Base-by-base conservation (phyloP, 805 yeast genomes). In the Huiozyma sinensis region DNA sequence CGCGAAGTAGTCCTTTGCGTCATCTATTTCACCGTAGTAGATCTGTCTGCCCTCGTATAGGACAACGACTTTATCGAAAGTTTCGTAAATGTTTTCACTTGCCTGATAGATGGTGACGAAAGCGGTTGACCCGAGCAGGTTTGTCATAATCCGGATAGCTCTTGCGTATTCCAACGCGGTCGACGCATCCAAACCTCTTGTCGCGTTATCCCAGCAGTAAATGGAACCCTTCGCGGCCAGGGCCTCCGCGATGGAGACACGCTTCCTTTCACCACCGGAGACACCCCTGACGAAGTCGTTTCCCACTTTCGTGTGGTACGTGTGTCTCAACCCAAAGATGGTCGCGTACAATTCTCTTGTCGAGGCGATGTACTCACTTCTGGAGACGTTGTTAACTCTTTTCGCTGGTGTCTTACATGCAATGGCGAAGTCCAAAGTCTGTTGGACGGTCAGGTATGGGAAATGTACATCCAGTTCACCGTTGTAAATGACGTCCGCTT, bases 201-300 rank as follows among this genome's bases (percentile, higher is more conserved):
- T 76, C n/a, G 81, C 74, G 49, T 76, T 76, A 67, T 76, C 77
- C 75, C 75, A 72, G 58, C 75, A 71, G 51, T 70, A 73, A 36
- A 72, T 64, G 30, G 80, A 72, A 48, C 77, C 77, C 42, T 69
- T 58, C 29, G 68, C 52, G 11, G 70, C 73, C 34, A 79, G 63
- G 1, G 80, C 80, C 60, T 81, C 89, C 9, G 83, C 83, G 49
- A 81, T 76, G 6, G 86, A 77, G 6, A 81, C 85, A 65, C 88
- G 74, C 63, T 80, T 80, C 50, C 87, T 70, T 64, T 81, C 87
- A 68, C 87, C 87, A 54, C 88, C 85, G 41, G 86, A 77, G 32
- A 78, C 81, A 63, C 83, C 80, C 56, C 81, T 70, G 37, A 53
- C 53, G 36, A 72, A 67, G 42, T 48, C 53, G 51, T 75, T 72